A percentile compares a stretch with the other conserved stretches of the same genome.
Conservation (phyloP, 768 basidiomycete species). For the Tephrocybe sp. region DNA sequence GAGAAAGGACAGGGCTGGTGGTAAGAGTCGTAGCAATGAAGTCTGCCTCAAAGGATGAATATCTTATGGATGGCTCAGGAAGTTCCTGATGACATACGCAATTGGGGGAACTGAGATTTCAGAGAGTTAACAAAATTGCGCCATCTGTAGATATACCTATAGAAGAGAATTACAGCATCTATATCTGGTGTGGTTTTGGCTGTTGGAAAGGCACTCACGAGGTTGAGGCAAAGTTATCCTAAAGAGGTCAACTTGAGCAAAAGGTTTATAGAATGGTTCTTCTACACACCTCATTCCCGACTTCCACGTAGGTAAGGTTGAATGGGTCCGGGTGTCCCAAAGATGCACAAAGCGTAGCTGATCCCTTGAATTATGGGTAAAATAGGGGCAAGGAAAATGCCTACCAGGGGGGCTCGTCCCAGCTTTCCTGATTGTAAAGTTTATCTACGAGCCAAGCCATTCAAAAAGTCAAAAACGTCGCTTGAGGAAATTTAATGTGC, state of each 20-base stretch:
- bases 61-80: too few relatives aligned
- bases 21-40: conserved; percentile 51
- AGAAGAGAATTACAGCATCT: too few relatives aligned
- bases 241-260: neutral
- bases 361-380: neutral
- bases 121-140: conserved; percentile 39
- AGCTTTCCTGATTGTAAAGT: conserved; percentile 54
- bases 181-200: too few relatives aligned
- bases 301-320: conserved; percentile 46
- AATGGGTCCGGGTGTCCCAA: conserved; percentile 58
- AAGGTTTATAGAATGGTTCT: neutral
- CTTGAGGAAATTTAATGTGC: neutral
- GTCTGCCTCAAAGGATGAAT: too few relatives aligned
- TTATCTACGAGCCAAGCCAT: conserved; percentile 34
- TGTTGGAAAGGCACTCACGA: conserved; percentile 12
- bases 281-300: conserved; percentile 54
- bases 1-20: conserved; percentile 39
- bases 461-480: neutral
- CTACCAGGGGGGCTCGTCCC: conserved; percentile 38
- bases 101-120: conserved; percentile 42
- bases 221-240: conserved; percentile 23
- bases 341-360: conserved; percentile 54
- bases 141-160: conserved; percentile 51
- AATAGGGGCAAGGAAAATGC: neutral
- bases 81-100: conserved; percentile 31